phyloP scores from a whole-genome alignment of 345 rosid species.

The Odontarrhena argentea region DNA sequence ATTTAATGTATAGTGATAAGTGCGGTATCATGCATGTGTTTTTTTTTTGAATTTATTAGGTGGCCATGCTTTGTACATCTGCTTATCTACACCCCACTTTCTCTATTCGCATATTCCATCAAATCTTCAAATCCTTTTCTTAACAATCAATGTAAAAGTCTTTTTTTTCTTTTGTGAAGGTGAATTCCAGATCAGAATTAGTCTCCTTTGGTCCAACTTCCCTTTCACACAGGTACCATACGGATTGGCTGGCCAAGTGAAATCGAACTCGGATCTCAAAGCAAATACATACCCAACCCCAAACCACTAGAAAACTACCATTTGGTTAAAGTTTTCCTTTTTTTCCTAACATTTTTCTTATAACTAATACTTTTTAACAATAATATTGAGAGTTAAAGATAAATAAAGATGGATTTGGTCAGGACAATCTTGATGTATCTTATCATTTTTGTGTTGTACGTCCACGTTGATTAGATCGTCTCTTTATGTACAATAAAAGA shows the following conservation, averaged over 20 bases:
- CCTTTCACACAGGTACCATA: too few relatives aligned
- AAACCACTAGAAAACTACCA: too few relatives aligned
- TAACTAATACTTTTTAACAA: neutral
- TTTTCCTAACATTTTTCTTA: conserved; percentile 13
- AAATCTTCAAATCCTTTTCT: conserved; percentile 2
- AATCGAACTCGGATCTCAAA: too few relatives aligned
- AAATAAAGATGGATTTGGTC: conserved; percentile 8
- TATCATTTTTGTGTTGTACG: neutral
- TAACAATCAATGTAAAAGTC: too few relatives aligned
- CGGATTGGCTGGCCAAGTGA: too few relatives aligned
- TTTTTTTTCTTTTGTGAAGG: too few relatives aligned
- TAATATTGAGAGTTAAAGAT: neutral
- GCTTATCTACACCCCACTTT: conserved; percentile 40
- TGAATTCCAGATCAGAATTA: too few relatives aligned
- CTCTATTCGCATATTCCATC: conserved; percentile 28
- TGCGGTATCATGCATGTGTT: conserved; percentile 43
- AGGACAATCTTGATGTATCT: conserved; percentile 14
- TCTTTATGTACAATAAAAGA: neutral
- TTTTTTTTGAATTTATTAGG: conserved; percentile 41
- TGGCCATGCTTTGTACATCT: conserved; percentile 43
- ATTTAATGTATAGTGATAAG: conserved; percentile 33
- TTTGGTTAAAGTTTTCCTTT: neutral
- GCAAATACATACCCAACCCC: too few relatives aligned
- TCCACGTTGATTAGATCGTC: conserved; percentile 14
- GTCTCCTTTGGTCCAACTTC: too few relatives aligned